These are phyloP conservation scores for Pichia manshurica DNA, from an alignment of 805 yeast genomes.

Conservation along the genomic window DNA sequence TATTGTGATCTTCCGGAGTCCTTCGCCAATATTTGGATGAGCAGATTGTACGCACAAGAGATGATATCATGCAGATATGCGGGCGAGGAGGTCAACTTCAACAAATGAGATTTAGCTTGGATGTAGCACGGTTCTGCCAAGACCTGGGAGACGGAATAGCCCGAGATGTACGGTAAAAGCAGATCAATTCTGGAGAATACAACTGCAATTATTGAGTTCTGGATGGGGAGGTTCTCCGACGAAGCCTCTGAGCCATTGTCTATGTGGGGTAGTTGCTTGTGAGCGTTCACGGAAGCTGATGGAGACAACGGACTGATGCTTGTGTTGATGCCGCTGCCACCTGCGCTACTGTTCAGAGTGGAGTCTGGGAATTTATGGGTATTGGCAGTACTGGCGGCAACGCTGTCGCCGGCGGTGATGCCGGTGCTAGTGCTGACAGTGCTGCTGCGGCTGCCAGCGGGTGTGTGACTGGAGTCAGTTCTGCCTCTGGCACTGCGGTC, in stretches of 20 bases:
- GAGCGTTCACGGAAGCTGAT: no score
- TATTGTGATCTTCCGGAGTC: slow-evolving; percentile 5
- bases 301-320: no score
- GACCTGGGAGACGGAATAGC: slow-evolving; percentile 31
- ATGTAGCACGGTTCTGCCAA: slow-evolving; percentile 33
- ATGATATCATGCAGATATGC: slow-evolving; percentile 29
- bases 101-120: slow-evolving; percentile 31
- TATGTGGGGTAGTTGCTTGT: neutral
- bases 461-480: no score
- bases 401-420: neutral
- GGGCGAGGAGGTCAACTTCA: slow-evolving; percentile 26
- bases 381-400: no score
- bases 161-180: slow-evolving; percentile 34
- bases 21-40: slow-evolving; percentile 5
- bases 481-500: no score
- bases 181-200: slow-evolving; percentile 31
- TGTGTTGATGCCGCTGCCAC: no score
- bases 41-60: slow-evolving; percentile 9
- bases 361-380: no score
- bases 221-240: neutral
- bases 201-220: slow-evolving; percentile 25
- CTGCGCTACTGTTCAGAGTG: no score
- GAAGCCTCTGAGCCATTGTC: neutral
- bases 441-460: neutral
- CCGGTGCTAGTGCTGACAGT: neutral